Base-by-base conservation (phyloP, 2,329 filamentous ascomycete genomes). In the Penicillium brasilianum region DNA sequence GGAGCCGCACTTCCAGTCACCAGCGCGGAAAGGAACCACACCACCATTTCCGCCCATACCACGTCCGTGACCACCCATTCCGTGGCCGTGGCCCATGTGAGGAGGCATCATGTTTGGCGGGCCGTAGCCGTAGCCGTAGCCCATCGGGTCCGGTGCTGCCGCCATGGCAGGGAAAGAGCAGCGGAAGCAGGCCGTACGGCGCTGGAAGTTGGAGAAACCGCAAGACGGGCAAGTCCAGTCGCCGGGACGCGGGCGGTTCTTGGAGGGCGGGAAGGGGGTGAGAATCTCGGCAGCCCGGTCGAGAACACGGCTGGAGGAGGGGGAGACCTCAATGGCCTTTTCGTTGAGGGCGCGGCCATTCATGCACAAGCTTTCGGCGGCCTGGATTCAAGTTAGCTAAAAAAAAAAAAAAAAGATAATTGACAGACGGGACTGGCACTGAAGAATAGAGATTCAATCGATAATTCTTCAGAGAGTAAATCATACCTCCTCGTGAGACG, bases 141-240 rank as follows among this genome's bases (percentile, higher is more conserved):
- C 88, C 77, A 90, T 88, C 46, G 90, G 88, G 71, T 92, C 90
- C 37, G 90, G 90, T 16, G 88, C 90, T 37, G 90, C 88, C 64
- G 90, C 90, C 78, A 96, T 92, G 28, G 95, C 94, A n/a, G 95
- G 94, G 87, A 96, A 99, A 1, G 93, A 97, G 84, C 95, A 99
- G 71, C 95, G 91, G 90, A 99, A 99, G 80, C 95, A 99, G 55
- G 94, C 95, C 18, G 95, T 98, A 70, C 95, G 92, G 72, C 95
- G 92, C 81, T 99, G 95, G 84, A 99, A 99, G 85, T 99, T 99
- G 72, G 93, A 97, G 82, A 99, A 99, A 63, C 95, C 95, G 74
- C 95, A 99, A 55, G 93, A 97, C 49, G 95, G 95, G 83, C 95
- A 99, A 62, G 94, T 98, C 95, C 95, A 99, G 80, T 99, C 95